These are phyloP conservation scores for Sonneratia caseolaris DNA, from an alignment of 345 rosid species.

Conservation along the genomic window DNA sequence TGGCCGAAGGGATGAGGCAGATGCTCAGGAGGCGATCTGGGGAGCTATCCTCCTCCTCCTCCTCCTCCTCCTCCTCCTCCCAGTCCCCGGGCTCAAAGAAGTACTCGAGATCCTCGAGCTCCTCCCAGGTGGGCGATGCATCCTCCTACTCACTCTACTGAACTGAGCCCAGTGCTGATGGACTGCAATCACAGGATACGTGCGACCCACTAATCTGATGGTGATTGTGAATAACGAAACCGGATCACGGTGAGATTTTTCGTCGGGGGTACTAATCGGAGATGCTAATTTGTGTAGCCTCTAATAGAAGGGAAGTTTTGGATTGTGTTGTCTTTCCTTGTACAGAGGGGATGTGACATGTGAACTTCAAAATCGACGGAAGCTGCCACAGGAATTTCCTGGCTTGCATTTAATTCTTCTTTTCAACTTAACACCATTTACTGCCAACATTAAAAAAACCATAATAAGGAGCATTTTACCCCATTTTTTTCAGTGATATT, in stretches of 20 bases:
- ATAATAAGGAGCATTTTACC: not conserved
- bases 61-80: slow-evolving; percentile 17
- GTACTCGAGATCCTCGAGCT: slow-evolving; percentile 54
- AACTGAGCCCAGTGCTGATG: not conserved
- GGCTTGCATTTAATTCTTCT: not conserved
- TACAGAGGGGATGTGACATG: slow-evolving; percentile 6
- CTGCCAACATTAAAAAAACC: not conserved
- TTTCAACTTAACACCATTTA: not conserved
- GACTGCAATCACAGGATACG: not conserved
- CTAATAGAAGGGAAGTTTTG: not conserved
- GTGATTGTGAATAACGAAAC: not conserved
- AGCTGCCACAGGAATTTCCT: slow-evolving; percentile 3
- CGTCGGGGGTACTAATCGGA: not conserved
- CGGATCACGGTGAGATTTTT: slow-evolving; percentile 1
- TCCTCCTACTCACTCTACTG: slow-evolving; percentile 22
- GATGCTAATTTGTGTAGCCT: not conserved
- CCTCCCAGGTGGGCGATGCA: slow-evolving; percentile 13
- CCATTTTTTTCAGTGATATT: not conserved
- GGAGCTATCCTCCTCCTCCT: slow-evolving; percentile 31
- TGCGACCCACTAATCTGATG: not conserved
- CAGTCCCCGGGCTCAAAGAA: slow-evolving; percentile 47
- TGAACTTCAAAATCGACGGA: slow-evolving; percentile 5
- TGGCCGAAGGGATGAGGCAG: slow-evolving; percentile 94
- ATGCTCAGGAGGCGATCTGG: slow-evolving; percentile 84
- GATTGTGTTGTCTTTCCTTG: slow-evolving; percentile 3